A percentile compares a stretch with the other conserved stretches of the same genome.
Conservation (phyloP, 305 asterid species). For the Fraxinus angustifolia region DNA sequence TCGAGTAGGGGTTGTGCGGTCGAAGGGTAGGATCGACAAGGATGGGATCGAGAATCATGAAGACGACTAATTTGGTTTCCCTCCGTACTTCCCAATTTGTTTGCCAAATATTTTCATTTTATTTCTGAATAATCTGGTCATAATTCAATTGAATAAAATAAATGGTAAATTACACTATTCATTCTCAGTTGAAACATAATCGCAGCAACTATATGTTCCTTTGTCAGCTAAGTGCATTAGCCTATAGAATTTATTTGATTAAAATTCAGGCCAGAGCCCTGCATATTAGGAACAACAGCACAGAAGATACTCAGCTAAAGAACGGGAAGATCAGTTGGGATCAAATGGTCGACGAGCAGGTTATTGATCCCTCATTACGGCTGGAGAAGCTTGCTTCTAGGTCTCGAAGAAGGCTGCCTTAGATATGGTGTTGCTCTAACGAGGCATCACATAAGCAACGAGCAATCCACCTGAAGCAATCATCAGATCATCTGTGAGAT, state of each 20-base stretch:
- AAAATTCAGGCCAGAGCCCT: neutral
- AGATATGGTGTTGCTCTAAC: slow-evolving; percentile 11
- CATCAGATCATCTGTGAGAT: slow-evolving; percentile 10
- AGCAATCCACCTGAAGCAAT: slow-evolving; percentile 21
- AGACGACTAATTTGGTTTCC: no score
- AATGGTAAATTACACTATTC: no score
- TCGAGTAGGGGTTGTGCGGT: no score
- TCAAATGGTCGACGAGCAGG: slow-evolving; percentile 19
- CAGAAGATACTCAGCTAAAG: slow-evolving; percentile 9
- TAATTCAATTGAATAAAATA: no score
- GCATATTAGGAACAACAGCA: slow-evolving; percentile 1
- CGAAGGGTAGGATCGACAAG: no score
- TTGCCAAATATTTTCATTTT: no score
- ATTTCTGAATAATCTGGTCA: no score
- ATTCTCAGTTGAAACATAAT: no score
- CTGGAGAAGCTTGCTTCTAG: slow-evolving; percentile 9
- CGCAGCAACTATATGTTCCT: neutral
- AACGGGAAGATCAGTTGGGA: slow-evolving; percentile 40
- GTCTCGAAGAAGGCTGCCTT: neutral
- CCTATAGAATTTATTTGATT: neutral
- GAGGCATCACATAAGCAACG: slow-evolving; percentile 21
- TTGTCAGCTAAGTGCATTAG: neutral
- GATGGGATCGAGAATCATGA: no score
- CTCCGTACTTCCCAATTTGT: no score
- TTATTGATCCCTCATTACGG: slow-evolving; percentile 19